Evolutionary conservation across 75 land plant species (phyloP).

Genomic region (Pinus tabuliformis): DNA sequence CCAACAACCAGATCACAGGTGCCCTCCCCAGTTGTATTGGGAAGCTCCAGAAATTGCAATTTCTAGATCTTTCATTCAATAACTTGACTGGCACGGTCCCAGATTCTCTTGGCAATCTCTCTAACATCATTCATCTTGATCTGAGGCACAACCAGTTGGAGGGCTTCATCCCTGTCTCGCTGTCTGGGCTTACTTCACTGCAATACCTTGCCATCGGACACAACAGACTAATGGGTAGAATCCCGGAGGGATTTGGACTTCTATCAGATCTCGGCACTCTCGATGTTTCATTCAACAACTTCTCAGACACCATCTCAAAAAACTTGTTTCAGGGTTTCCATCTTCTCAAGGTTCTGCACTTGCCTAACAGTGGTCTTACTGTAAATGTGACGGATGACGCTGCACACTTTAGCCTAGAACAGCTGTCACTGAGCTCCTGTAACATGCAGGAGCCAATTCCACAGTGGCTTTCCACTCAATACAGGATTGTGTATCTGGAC

Average conservation of each 20-base stretch:
- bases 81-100: constrained; percentile 17
- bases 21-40: constrained; percentile 15
- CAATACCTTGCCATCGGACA: constrained; percentile 9
- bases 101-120: background rate
- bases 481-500: constrained; percentile 12
- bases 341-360: background rate
- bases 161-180: constrained; percentile 12
- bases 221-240: constrained; percentile 11
- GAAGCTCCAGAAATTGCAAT: constrained; percentile 8
- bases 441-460: constrained; percentile 13
- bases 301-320: constrained; percentile 62
- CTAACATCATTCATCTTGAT: constrained; percentile 24
- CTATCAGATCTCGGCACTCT: constrained; percentile 9
- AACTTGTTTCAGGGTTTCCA: constrained; percentile 13
- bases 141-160: constrained; percentile 30
- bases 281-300: constrained; percentile 66
- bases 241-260: background rate
- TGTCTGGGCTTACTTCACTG: constrained; percentile 12
- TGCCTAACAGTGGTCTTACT: constrained; percentile 6
- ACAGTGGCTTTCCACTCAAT: constrained; percentile 14
- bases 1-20: constrained; percentile 24
- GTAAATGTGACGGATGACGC: background rate
- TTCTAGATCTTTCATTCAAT: constrained; percentile 20
- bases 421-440: constrained; percentile 5
- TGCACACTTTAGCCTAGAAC: background rate